A percentile compares a stretch with the other conserved stretches of the same genome.
Evolutionary conservation across 257 asterid species (phyloP).

Genomic region (Scutellaria baicalensis): DNA sequence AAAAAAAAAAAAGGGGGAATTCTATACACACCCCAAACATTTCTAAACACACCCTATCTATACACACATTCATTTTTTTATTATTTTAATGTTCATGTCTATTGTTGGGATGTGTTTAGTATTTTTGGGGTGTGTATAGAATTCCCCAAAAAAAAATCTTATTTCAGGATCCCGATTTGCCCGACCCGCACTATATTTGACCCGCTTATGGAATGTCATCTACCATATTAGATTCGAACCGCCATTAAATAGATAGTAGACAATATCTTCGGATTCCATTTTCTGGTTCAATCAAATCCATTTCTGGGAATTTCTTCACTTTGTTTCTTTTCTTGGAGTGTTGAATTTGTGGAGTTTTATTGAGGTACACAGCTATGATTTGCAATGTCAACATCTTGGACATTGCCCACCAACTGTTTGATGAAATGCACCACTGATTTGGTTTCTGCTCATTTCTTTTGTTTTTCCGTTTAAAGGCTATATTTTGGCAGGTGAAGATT

Average conservation of each 20-base stretch:
- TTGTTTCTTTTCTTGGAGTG: neutral
- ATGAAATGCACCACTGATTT: constrained; percentile 10
- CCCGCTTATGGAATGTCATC: neutral
- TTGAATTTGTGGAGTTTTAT: neutral
- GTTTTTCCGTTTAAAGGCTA: neutral
- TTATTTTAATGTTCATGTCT: too few species aligned
- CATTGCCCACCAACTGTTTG: constrained; percentile 25
- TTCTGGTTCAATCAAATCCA: too few species aligned
- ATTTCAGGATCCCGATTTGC: neutral
- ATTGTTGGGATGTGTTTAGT: too few species aligned
- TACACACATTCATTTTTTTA: too few species aligned
- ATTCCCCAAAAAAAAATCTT: too few species aligned
- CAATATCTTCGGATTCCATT: too few species aligned
- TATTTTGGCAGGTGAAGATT: constrained; percentile 10
- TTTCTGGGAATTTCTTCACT: neutral
- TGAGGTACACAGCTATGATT: neutral
- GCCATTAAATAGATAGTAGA: neutral
- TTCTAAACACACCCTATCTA: too few species aligned
- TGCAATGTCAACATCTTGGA: neutral
- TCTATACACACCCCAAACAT: too few species aligned
- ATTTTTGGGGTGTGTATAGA: too few species aligned
- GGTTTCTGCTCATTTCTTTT: neutral
- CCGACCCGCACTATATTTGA: neutral
- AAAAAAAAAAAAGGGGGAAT: too few species aligned
- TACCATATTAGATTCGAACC: too few species aligned